phyloP scores from a whole-genome alignment of 352 stramenopile species.

The Globisporangium recalcitrans region DNA sequence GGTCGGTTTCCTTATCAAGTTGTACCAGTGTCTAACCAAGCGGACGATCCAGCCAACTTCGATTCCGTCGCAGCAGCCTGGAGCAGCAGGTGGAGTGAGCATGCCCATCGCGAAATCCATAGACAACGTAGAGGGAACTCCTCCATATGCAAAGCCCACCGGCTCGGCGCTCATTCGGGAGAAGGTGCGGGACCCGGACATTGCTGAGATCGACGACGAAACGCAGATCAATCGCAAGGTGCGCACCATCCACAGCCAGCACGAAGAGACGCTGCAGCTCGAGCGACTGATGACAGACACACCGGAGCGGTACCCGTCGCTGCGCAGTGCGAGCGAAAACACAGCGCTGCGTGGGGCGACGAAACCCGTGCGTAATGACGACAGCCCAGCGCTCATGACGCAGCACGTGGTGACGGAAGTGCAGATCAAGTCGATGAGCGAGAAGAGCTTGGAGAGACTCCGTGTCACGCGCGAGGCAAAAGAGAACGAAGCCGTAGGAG shows the following conservation, averaged over 20 bases:
- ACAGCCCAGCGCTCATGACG: conserved; percentile 45
- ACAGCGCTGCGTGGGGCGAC: conserved; percentile 56
- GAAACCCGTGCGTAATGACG: conserved; percentile 67
- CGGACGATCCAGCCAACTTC: conserved; percentile 69
- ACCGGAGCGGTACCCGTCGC: conserved; percentile 57
- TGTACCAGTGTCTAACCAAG: conserved; percentile 90
- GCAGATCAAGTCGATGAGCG: conserved; percentile 87
- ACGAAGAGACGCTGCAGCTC: conserved; percentile 78
- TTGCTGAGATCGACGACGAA: conserved; percentile 71
- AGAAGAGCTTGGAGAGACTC: conserved; percentile 81
- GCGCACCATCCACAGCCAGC: conserved; percentile 51
- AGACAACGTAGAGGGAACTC: conserved; percentile 39
- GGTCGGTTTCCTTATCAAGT: conserved; percentile 79
- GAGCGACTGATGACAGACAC: conserved; percentile 59
- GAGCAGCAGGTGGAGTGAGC: conserved; percentile 4
- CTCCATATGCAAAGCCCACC: conserved; percentile 82
- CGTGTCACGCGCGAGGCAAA: conserved; percentile 68
- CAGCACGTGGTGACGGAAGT: conserved; percentile 85
- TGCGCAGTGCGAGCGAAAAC: conserved; percentile 54
- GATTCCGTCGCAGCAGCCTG: conserved; percentile 4
- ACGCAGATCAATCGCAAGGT: conserved; percentile 60
- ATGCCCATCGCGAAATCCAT: conserved; percentile 24
- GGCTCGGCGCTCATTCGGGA: conserved; percentile 80
- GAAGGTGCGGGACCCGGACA: conserved; percentile 69
- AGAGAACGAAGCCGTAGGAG: conserved; percentile 33